phyloP scores from a whole-genome alignment of 176 grass and related monocot genomes.

The Tuctoria greenei region DNA sequence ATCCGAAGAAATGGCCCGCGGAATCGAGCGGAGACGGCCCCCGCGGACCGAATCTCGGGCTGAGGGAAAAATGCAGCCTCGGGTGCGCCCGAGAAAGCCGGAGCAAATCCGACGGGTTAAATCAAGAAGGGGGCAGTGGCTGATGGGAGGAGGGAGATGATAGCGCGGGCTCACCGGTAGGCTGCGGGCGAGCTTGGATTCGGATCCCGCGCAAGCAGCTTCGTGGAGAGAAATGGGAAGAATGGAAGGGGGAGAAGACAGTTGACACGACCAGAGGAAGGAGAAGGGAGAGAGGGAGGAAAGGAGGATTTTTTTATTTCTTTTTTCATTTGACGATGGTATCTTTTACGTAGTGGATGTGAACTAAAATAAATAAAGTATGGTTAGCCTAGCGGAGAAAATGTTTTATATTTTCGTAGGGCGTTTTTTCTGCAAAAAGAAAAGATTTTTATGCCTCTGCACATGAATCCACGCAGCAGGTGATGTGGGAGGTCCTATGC shows the following conservation, averaged over 20 bases:
- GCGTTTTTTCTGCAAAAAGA: neutral
- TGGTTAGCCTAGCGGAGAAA: slow-evolving; percentile 7
- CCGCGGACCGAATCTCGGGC: slow-evolving; percentile 34
- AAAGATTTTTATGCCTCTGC: neutral
- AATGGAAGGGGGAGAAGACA: neutral
- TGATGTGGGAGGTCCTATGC: neutral
- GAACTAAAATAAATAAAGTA: slow-evolving; percentile 33
- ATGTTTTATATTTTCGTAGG: neutral
- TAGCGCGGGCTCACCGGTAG: neutral
- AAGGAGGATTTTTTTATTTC: neutral
- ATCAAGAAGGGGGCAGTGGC: slow-evolving; percentile 10
- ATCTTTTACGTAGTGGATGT: slow-evolving; percentile 6
- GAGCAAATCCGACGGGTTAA: slow-evolving; percentile 30
- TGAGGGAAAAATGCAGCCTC: slow-evolving; percentile 14
- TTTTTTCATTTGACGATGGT: neutral
- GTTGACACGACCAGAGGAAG: neutral
- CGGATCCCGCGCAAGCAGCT: slow-evolving; percentile 37
- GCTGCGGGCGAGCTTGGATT: slow-evolving; percentile 32
- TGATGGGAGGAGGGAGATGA: neutral
- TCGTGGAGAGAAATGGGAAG: slow-evolving; percentile 2
- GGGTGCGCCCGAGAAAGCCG: neutral
- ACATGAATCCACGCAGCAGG: slow-evolving; percentile 17
- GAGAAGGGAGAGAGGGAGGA: neutral
- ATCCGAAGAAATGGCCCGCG: slow-evolving; percentile 18
- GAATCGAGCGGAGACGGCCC: slow-evolving; percentile 14